Evolutionary conservation across 2,329 filamentous ascomycete genomes (phyloP), one percentile per base, ranked within the genome.

Genomic region (Xylaria sp.): DNA sequence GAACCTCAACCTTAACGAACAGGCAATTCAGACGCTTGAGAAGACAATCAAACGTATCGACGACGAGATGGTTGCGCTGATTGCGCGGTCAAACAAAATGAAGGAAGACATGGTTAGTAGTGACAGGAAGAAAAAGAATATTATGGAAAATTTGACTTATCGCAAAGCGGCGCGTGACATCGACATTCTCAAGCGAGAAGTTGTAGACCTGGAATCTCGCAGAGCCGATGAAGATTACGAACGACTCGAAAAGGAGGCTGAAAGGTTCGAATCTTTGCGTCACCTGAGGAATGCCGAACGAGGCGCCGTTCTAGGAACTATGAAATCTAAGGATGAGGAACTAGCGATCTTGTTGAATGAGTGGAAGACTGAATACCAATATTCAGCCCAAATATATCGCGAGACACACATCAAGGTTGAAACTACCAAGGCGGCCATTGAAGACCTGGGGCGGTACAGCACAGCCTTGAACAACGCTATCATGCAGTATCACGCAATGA

Each of bases 401-500:
- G 91, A 97, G 82, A 88, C 92, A 7, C 93, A 97, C 79, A 94
- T 98, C 83, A 92, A 92, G 74, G 93, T 97, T 0, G 93, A 91
- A 82, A 97, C 94, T 0, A 98, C 94, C 58, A 97, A 94, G 80
- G 95, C 94, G 3, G 95, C 94, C 2, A 93, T 97, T 64, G 94
- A 97, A 66, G 96, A 99, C 78, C 84, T 99, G 43, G 91, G 87
- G 7, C 91, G 93, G 49, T 98, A 97, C 78, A 87, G 89, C 52
- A 86, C 89, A 10, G 96, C 96, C 8, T 87, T 99, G 13, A 95
- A 98, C 83, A 94, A 96, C 78, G 97, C 96, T 56, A 97, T 99
- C 77, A 98, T 99, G 93, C 93, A 93, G 77, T 99, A 95, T 78
- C 96, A 99, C 83, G 88, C 91, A 36, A 84, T 97, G 78, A 99